phyloP scores from a whole-genome alignment of 2,329 filamentous ascomycete genomes.

The Claviceps purpurea region DNA sequence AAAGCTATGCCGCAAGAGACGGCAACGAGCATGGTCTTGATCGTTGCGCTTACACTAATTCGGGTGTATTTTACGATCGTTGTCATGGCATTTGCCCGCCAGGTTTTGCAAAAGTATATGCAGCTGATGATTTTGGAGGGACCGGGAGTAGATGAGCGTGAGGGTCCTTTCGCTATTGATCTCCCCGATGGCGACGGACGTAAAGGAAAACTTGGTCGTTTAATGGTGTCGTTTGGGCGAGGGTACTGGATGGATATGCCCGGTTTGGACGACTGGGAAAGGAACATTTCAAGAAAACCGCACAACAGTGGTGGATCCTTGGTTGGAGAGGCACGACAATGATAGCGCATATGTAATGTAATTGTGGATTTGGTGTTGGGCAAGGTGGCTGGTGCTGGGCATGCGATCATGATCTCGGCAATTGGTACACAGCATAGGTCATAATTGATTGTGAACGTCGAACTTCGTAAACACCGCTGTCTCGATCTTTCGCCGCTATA shows the following conservation, averaged over 20 bases:
- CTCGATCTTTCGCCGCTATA: no score
- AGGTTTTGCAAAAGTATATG: constrained; percentile 56
- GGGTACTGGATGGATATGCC: constrained; percentile 70
- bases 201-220: constrained; percentile 63
- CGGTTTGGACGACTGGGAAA: constrained; percentile 56
- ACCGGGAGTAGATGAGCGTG: constrained; percentile 31
- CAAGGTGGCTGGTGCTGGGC: neutral
- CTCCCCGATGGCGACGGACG: constrained; percentile 67
- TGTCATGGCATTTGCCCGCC: constrained; percentile 69
- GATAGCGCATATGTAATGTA: neutral
- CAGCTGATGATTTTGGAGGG: constrained; percentile 34
- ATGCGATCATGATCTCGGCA: neutral
- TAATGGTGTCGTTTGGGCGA: constrained; percentile 60
- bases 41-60: constrained; percentile 59
- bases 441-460: no score
- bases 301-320: constrained; percentile 18
- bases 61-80: constrained; percentile 75
- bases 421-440: no score
- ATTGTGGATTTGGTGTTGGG: neutral
- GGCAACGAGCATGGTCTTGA: constrained; percentile 64
- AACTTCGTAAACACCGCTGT: no score
- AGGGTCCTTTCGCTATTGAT: constrained; percentile 55
- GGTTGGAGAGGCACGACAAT: constrained; percentile 21
- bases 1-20: constrained; percentile 39
- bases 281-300: constrained; percentile 45